Conservation (phyloP, 2,329 filamentous ascomycete genomes). For the Calonectria fujianensis region DNA sequence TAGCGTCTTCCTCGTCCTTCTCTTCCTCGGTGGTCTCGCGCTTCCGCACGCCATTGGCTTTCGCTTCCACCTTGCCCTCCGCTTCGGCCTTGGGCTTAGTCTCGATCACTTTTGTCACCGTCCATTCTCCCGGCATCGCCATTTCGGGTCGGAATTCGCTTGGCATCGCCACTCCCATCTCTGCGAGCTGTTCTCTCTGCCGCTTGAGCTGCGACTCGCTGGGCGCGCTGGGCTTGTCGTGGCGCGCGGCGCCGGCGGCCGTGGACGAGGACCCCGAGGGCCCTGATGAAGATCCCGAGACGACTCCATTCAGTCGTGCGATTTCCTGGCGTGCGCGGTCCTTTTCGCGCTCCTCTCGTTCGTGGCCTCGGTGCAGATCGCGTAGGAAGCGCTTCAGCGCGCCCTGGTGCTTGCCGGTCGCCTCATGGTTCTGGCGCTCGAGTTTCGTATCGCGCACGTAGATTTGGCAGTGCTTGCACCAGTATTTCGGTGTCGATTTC, state of each 20-base stretch:
- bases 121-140: conserved; percentile 94
- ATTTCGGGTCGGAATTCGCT: conserved; percentile 85
- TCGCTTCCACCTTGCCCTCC: conserved; percentile 65
- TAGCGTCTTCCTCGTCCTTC: conserved; percentile 76
- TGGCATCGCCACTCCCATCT: conserved; percentile 90
- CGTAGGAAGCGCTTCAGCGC: conserved; percentile 92
- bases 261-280: conserved; percentile 41
- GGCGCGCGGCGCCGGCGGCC: neutral
- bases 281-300: conserved; percentile 67
- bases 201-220: conserved; percentile 81
- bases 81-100: conserved; percentile 62
- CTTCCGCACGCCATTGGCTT: conserved; percentile 77
- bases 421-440: conserved; percentile 92
- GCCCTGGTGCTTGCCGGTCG: conserved; percentile 88
- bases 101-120: conserved; percentile 77
- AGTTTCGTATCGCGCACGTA: conserved; percentile 95
- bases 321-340: conserved; percentile 90
- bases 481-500: conserved; percentile 98
- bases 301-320: conserved; percentile 87
- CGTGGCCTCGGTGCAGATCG: conserved; percentile 89
- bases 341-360: conserved; percentile 86
- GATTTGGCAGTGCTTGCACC: conserved; percentile 96
- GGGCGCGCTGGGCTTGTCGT: conserved; percentile 44
- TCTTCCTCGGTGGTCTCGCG: conserved; percentile 76
- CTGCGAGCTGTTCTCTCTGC: conserved; percentile 91